A percentile compares a stretch with the other conserved stretches of the same genome.
Evolutionary conservation across 768 basidiomycete species (phyloP).

Genomic region (Pleurotus sapidus): DNA sequence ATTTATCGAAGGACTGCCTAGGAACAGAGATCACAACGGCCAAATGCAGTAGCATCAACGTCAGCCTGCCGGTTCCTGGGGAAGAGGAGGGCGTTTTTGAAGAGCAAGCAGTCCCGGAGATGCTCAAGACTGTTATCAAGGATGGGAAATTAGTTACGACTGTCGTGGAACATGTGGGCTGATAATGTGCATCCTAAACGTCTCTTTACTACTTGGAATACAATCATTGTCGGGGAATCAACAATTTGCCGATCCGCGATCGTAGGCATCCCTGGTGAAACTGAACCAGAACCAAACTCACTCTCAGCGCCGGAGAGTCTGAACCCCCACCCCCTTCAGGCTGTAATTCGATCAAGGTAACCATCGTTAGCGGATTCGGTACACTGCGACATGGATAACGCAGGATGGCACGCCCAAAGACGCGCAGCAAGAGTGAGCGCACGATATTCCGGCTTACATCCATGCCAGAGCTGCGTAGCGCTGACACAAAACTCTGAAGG

Average conservation of each 20-base stretch:
- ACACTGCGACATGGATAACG: constrained; percentile 55
- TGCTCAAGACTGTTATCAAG: constrained; percentile 83
- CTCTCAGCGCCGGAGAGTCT: too few relatives aligned
- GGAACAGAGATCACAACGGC: constrained; percentile 84
- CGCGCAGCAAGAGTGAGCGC: constrained; percentile 52
- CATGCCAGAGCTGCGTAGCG: too few relatives aligned
- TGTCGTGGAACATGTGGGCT: constrained; percentile 84
- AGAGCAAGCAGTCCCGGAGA: constrained; percentile 92
- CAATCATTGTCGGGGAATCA: neutral
- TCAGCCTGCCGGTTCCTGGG: constrained; percentile 80
- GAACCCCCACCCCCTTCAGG: too few relatives aligned
- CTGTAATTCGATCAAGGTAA: neutral
- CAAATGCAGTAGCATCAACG: constrained; percentile 91
- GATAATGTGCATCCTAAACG: constrained; percentile 3
- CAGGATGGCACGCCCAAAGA: constrained; percentile 73
- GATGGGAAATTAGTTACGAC: constrained; percentile 84
- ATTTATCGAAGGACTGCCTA: constrained; percentile 81
- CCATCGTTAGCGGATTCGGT: neutral
- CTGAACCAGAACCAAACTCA: too few relatives aligned
- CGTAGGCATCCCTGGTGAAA: too few relatives aligned
- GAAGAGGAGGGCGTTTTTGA: constrained; percentile 92
- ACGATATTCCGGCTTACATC: neutral
- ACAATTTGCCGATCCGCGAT: neutral
- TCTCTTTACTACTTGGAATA: neutral
- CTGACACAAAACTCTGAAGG: constrained; percentile 25